Base-by-base conservation (phyloP, 768 basidiomycete genomes). In the Suillus plorans region DNA sequence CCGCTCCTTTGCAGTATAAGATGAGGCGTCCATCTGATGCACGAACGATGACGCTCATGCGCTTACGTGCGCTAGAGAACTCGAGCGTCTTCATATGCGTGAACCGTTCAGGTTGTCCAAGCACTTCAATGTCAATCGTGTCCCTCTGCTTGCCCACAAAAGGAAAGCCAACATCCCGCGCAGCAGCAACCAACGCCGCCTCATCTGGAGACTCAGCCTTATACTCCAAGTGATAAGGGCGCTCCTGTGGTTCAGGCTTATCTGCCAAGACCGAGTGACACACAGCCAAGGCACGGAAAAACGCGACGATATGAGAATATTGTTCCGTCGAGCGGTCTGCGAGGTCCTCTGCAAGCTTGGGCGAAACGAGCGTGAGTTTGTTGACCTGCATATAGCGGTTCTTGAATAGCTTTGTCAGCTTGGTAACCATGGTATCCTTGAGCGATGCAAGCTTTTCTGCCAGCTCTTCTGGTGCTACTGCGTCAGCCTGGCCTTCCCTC, bases 141-240 rank as follows among this genome's bases (percentile, higher is more conserved):
- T 91, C 89, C 76, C 89, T 91, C 42, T 84, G 82, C 74, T 89
- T 89, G 68, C 82, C 83, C 50, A 97, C 77, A 77, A 97, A 99
- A 1, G 93, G 91, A 74, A 97, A 99, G 0, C 97, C 97, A 5
- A 89, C 89, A 73, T 99, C 97, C 44, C 96, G 84, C 18, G 97
- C 96, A 10, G 92, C 94, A 37, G 85, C 89, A 10, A 99, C 97
- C 41, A 99, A 83, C 14, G 97, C 97, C 25, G 95, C 94, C 74
- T 98, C 97, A 72, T 98, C 95, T 0, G 95, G 96, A 4, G 91
- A 93, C 78, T 99, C 96, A 5, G 97, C 97, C 78, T 98, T 99
- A 82, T 98, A 99, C 64, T 90, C 86, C 63, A 97, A 73, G 10
- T 80, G 73, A 72, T 83, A 86, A 0, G 93, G 91, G 4, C 86